Percentiles rank a stretch among this genome's conserved stretches.
Evolutionary conservation across 73 alveolate species (phyloP).

Genomic region (Loxodes magnus): DNA sequence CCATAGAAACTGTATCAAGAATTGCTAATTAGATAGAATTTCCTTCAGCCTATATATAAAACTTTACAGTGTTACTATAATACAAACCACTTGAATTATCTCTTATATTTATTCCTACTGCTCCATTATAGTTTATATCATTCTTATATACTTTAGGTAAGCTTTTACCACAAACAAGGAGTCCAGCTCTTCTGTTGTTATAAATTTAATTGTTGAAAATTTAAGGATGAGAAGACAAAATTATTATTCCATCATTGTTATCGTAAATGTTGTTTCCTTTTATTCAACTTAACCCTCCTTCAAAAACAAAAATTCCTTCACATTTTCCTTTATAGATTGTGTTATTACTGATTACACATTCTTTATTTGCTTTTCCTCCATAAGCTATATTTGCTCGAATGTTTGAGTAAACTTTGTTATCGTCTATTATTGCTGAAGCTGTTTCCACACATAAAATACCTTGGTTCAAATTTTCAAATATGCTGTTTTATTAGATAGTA

Average conservation of each 20-base stretch:
- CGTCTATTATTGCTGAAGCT: slow-evolving; percentile 79
- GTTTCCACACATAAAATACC: slow-evolving; percentile 80
- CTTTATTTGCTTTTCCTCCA: slow-evolving; percentile 78
- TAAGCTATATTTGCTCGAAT: slow-evolving; percentile 92
- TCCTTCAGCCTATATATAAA: background rate
- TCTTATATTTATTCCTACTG: slow-evolving; percentile 11
- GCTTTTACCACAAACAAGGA: slow-evolving; percentile 8
- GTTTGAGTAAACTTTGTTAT: slow-evolving; percentile 71
- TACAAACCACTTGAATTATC: slow-evolving; percentile 18
- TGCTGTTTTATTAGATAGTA: slow-evolving; percentile 46
- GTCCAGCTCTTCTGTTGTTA: slow-evolving; percentile 54
- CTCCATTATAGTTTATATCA: background rate
- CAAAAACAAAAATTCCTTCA: slow-evolving; percentile 87
- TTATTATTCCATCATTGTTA: slow-evolving; percentile 86
- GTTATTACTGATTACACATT: slow-evolving; percentile 55
- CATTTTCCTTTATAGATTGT: slow-evolving; percentile 76
- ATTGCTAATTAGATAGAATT: slow-evolving; percentile 5
- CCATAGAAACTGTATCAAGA: slow-evolving; percentile 11
- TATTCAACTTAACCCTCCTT: slow-evolving; percentile 62
- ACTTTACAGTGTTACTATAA: slow-evolving; percentile 21
- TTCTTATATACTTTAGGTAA: background rate
- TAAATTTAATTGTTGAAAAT: slow-evolving; percentile 63
- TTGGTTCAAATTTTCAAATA: slow-evolving; percentile 57
- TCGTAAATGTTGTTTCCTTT: slow-evolving; percentile 72
- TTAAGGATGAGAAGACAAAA: slow-evolving; percentile 61